Conservation (phyloP, 2,329 filamentous ascomycete species). For the Colletotrichum sp. region DNA sequence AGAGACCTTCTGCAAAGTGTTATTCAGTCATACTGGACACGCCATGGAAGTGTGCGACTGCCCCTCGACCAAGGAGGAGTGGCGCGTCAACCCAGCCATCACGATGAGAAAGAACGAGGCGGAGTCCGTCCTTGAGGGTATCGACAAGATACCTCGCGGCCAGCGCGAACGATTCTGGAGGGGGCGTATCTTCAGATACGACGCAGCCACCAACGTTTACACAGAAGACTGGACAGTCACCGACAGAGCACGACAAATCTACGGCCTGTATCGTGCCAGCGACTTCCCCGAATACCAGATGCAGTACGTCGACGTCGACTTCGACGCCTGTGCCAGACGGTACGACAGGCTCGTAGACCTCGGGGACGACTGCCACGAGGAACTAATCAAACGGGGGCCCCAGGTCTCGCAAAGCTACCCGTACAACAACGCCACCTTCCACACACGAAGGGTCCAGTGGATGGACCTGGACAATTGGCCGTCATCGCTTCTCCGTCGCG, state of each 20-base stretch:
- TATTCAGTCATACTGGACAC: background rate
- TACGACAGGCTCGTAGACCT: background rate
- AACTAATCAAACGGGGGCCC: background rate
- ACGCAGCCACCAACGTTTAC: background rate
- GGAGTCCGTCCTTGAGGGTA: background rate
- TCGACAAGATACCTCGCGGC: background rate
- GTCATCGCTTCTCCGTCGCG: background rate
- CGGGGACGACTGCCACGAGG: background rate
- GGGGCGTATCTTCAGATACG: background rate
- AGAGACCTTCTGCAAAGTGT: constrained; percentile 8
- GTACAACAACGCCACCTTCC: background rate
- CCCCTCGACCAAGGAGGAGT: background rate
- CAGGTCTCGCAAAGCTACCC: background rate
- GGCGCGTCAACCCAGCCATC: constrained; percentile 5
- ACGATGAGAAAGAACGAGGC: constrained; percentile 13
- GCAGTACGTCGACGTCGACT: background rate
- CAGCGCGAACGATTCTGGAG: background rate
- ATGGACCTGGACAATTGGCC: background rate
- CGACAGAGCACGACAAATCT: background rate
- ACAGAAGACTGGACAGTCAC: background rate
- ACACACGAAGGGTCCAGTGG: background rate
- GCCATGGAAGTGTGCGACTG: background rate
- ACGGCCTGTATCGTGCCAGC: background rate
- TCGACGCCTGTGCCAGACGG: background rate
- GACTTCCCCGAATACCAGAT: background rate